Conservation (phyloP, 2,329 filamentous ascomycete genomes). For the Paraphaeosphaeria sporulosa region DNA sequence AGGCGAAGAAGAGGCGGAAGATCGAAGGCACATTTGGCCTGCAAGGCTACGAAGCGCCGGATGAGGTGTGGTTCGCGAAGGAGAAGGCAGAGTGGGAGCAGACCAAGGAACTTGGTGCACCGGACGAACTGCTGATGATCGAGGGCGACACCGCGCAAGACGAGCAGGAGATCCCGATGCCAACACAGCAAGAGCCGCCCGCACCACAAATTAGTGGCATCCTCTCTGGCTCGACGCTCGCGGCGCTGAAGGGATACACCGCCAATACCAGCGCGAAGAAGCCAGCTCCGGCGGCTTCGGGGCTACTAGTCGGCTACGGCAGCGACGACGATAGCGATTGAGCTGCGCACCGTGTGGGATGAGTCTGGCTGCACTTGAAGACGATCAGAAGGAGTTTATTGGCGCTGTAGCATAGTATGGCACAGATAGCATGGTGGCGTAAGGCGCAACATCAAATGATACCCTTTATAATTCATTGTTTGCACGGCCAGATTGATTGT, state of each 20-base stretch:
- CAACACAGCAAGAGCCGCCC: conserved; percentile 30
- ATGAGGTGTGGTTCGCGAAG: conserved; percentile 89
- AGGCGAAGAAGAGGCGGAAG: conserved; percentile 85
- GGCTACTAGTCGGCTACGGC: conserved; percentile 85
- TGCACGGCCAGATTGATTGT: too few species aligned
- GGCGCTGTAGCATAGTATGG: not conserved
- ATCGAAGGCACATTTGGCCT: conserved; percentile 87
- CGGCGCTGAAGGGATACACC: conserved; percentile 70
- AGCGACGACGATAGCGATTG: conserved; percentile 83
- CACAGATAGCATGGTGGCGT: not conserved
- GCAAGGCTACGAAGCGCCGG: conserved; percentile 90
- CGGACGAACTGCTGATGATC: conserved; percentile 59
- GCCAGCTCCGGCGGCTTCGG: conserved; percentile 62
- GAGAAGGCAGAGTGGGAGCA: conserved; percentile 73
- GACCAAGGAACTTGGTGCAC: conserved; percentile 68
- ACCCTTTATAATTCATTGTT: conserved; percentile 3
- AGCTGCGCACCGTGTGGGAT: conserved; percentile 4
- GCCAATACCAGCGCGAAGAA: conserved; percentile 59
- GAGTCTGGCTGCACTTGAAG: not conserved
- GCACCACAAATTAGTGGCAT: conserved; percentile 64
- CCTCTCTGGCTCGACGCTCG: conserved; percentile 81
- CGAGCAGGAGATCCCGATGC: conserved; percentile 42
- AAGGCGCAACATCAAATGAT: conserved; percentile 5
- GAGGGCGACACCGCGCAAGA: conserved; percentile 51
- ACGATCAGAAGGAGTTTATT: not conserved